Percentiles rank a stretch among this genome's conserved stretches.
Evolutionary conservation across 768 basidiomycete species (phyloP).

Genomic region (Dictyophora rubrovolvata): DNA sequence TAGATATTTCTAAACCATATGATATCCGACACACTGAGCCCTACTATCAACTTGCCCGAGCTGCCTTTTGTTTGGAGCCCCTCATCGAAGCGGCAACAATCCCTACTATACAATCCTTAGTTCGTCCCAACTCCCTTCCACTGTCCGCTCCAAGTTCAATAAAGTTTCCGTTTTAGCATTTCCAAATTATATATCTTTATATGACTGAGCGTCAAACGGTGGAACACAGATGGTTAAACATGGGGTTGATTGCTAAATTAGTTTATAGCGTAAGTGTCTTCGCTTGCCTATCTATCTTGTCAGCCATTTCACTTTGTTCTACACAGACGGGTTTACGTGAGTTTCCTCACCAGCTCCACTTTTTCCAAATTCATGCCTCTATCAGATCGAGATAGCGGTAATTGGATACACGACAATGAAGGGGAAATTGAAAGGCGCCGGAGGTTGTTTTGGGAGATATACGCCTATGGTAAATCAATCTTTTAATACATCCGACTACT

Average conservation of each 20-base stretch:
- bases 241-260: conserved; percentile 7
- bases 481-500: not conserved
- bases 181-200: conserved; percentile 7
- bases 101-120: conserved; percentile 2
- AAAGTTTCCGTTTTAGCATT: not conserved
- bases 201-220: conserved; percentile 7
- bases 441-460: conserved; percentile 8
- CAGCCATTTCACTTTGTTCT: not conserved
- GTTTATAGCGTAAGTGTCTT: conserved; percentile 1
- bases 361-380: not conserved
- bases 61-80: conserved; percentile 31
- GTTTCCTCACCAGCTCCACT: not conserved
- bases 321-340: conserved; percentile 3
- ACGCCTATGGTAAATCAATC: conserved; percentile 1
- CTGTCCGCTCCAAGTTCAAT: not conserved
- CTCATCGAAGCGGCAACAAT: conserved; percentile 1
- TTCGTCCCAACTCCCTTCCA: not conserved
- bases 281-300: not conserved
- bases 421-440: conserved; percentile 1
- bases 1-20: conserved; percentile 28
- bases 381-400: conserved; percentile 5
- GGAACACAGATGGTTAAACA: conserved; percentile 7
- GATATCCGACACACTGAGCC: conserved; percentile 25
- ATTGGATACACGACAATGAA: conserved; percentile 5
- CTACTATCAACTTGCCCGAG: conserved; percentile 39